These are phyloP conservation scores for Catharanthus roseus DNA, from an alignment of 257 asterid species.

Conservation along the genomic window DNA sequence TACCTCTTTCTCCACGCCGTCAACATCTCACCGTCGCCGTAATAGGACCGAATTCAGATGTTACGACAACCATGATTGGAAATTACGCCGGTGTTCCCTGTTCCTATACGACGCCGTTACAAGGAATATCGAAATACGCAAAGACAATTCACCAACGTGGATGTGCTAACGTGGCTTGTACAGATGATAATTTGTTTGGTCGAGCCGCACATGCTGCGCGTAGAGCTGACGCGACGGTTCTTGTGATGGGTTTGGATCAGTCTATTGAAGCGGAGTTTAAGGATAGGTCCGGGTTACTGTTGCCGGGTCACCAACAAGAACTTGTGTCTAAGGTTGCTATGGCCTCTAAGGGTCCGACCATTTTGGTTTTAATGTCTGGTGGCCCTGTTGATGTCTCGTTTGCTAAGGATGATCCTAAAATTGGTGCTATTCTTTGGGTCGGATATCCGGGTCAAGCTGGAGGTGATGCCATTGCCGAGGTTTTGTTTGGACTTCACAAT, in stretches of 20 bases:
- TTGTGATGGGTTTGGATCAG: slow-evolving; percentile 76
- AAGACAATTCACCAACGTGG: slow-evolving; percentile 58
- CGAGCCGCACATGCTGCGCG: slow-evolving; percentile 61
- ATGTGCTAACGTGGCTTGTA: slow-evolving; percentile 56
- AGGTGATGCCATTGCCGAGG: slow-evolving; percentile 74
- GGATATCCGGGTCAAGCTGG: slow-evolving; percentile 91
- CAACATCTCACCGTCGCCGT: slow-evolving; percentile 65
- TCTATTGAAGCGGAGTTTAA: slow-evolving; percentile 66
- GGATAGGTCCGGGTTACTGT: slow-evolving; percentile 55
- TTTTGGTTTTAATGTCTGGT: slow-evolving; percentile 76
- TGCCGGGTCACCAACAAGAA: slow-evolving; percentile 68
- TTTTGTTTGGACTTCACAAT: slow-evolving; percentile 69
- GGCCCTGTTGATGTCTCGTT: slow-evolving; percentile 73
- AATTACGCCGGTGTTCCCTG: slow-evolving; percentile 82
- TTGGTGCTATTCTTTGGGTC: slow-evolving; percentile 64
- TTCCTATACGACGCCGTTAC: slow-evolving; percentile 63
- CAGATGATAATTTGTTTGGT: slow-evolving; percentile 34
- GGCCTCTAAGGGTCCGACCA: slow-evolving; percentile 56
- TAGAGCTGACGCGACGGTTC: slow-evolving; percentile 52
- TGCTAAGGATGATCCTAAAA: slow-evolving; percentile 53
- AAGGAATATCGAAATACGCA: slow-evolving; percentile 49
- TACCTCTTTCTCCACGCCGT: slow-evolving; percentile 52
- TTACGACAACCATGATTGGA: slow-evolving; percentile 69
- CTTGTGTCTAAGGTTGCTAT: slow-evolving; percentile 60
- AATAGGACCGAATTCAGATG: slow-evolving; percentile 73